Percentiles rank a stretch among this genome's conserved stretches.
Conservation (phyloP, 192 early-diverging fungal species). For the Phlyctochytrium planicorne region DNA sequence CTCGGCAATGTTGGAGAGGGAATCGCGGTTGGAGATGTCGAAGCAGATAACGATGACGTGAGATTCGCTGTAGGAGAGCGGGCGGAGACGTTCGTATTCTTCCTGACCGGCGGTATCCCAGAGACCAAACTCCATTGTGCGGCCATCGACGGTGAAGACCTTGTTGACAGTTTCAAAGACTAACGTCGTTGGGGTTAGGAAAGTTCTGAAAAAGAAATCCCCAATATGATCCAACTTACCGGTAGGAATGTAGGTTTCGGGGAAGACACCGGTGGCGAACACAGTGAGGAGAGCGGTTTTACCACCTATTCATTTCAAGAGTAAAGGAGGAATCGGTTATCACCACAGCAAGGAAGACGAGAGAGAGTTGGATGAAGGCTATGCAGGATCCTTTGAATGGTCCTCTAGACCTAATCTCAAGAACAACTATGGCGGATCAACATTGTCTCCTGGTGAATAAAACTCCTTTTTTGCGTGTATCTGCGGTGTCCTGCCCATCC, state of each 20-base stretch:
- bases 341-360: no score
- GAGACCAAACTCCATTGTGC: slow-evolving; percentile 61
- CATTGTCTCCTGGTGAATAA: no score
- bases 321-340: not conserved
- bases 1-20: slow-evolving; percentile 21
- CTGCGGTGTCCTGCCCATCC: no score
- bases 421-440: no score
- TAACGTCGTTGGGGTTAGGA: slow-evolving; percentile 35
- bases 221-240: not conserved
- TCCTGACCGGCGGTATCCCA: slow-evolving; percentile 96
- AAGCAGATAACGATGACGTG: slow-evolving; percentile 85
- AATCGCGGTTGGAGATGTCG: slow-evolving; percentile 42
- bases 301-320: slow-evolving; percentile 39
- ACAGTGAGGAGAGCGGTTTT: slow-evolving; percentile 79
- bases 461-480: no score
- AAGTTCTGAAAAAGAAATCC: slow-evolving; percentile 41
- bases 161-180: slow-evolving; percentile 44
- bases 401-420: no score
- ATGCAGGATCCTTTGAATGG: no score
- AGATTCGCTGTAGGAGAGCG: slow-evolving; percentile 80
- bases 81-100: slow-evolving; percentile 85
- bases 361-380: no score
- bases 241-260: slow-evolving; percentile 47
- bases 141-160: slow-evolving; percentile 50
- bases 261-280: slow-evolving; percentile 83